Evolutionary conservation across 495 filamentous ascomycete species (phyloP).

Genomic region (Cudoniella acicularis): DNA sequence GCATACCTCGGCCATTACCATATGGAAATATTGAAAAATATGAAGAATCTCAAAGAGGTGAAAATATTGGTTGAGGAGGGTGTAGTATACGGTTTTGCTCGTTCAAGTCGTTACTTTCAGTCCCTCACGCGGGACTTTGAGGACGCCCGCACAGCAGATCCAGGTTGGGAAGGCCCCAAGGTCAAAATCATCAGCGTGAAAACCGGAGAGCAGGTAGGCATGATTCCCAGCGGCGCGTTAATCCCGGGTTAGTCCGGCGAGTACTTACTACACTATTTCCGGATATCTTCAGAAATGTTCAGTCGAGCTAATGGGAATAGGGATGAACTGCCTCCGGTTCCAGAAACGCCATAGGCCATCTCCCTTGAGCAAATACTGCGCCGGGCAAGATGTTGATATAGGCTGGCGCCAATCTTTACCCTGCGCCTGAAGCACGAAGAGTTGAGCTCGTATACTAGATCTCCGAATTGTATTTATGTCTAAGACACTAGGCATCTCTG

Average conservation of each 20-base stretch:
- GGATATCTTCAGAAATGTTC: neutral
- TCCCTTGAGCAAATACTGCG: too few species aligned
- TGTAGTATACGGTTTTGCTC: neutral
- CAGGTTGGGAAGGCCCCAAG: conserved; percentile 14
- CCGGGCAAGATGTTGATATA: too few species aligned
- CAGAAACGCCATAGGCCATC: neutral
- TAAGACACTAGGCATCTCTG: too few species aligned
- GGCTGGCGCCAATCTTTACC: too few species aligned
- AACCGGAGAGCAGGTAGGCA: neutral
- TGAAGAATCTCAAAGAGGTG: conserved; percentile 8
- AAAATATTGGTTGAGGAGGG: conserved; percentile 3
- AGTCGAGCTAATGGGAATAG: neutral
- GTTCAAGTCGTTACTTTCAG: neutral
- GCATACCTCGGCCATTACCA: conserved; percentile 19
- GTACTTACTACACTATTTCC: neutral
- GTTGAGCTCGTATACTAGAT: too few species aligned
- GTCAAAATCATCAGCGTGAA: neutral
- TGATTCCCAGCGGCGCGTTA: neutral
- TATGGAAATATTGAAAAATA: conserved; percentile 10
- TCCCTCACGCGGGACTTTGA: conserved; percentile 10
- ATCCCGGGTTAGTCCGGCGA: neutral
- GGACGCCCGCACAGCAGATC: conserved; percentile 10
- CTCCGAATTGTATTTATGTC: too few species aligned
- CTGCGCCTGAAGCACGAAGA: too few species aligned
- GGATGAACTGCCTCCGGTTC: neutral